Percentiles rank a stretch among this genome's conserved stretches.
Conservation (phyloP, 345 rosid species). For the Brassica nigra region DNA sequence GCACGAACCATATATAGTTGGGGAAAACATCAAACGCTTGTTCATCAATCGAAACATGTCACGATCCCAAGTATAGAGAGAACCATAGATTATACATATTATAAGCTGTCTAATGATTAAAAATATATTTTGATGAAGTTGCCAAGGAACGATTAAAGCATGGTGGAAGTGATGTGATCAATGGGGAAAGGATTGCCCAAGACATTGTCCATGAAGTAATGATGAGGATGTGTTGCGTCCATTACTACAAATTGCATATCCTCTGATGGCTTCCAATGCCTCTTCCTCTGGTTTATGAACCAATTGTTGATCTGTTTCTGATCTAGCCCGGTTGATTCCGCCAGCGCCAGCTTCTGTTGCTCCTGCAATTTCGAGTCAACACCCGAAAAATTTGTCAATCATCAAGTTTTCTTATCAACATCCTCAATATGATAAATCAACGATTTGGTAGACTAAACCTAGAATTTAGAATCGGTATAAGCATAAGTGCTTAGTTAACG, state of each 20-base stretch:
- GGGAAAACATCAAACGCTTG: constrained; percentile 16
- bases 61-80: constrained; percentile 34
- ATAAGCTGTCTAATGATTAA: constrained; percentile 22
- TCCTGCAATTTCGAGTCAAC: constrained; percentile 54
- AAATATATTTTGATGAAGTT: constrained; percentile 23
- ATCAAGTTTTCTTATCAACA: background rate
- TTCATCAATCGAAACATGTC: constrained; percentile 33
- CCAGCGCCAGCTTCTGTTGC: constrained; percentile 82
- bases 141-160: constrained; percentile 44
- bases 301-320: constrained; percentile 98
- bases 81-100: constrained; percentile 40
- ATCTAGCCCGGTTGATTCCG: constrained; percentile 87
- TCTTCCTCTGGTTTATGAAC: constrained; percentile 97
- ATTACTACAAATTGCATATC: constrained; percentile 92
- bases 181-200: constrained; percentile 76
- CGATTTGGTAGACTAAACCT: background rate
- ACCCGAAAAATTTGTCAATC: background rate
- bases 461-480: background rate
- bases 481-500: background rate
- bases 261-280: constrained; percentile 98
- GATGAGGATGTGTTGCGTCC: constrained; percentile 75
- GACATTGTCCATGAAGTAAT: constrained; percentile 69
- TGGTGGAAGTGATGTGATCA: constrained; percentile 59
- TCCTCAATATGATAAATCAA: background rate
- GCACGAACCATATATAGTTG: constrained; percentile 12